phyloP scores from a whole-genome alignment of 805 yeast genomes.

The Candida orba region DNA sequence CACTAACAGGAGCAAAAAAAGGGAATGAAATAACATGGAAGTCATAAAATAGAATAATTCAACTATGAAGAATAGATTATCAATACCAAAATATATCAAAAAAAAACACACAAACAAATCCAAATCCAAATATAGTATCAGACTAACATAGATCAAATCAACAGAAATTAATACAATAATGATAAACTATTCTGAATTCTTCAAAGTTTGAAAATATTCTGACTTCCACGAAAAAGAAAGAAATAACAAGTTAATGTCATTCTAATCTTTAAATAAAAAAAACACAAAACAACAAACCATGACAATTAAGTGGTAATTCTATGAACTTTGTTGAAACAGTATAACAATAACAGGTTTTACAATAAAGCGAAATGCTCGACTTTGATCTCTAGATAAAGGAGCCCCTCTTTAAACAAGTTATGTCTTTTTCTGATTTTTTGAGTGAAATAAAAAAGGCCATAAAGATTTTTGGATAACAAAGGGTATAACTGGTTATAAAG shows the following conservation, averaged over 20 bases:
- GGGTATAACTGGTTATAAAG: not conserved
- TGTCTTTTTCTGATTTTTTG: slow-evolving; percentile 4
- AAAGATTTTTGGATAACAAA: not conserved
- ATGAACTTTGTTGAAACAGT: slow-evolving; percentile 4
- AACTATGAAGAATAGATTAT: not conserved
- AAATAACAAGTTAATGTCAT: not conserved
- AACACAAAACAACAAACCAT: slow-evolving; percentile 1
- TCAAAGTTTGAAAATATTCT: not conserved
- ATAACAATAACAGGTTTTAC: not conserved
- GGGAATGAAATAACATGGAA: not conserved
- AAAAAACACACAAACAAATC: not conserved
- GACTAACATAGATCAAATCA: not conserved
- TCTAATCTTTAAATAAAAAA: not conserved
- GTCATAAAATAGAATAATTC: not conserved
- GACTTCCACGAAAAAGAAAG: not conserved
- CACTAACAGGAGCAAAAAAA: not conserved
- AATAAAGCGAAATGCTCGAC: not conserved
- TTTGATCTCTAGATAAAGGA: not conserved
- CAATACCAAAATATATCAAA: not conserved
- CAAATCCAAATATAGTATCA: not conserved
- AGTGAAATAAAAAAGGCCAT: not conserved
- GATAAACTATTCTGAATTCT: not conserved
- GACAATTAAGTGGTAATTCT: not conserved
- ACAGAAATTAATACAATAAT: too few relatives aligned
- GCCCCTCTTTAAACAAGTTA: not conserved